A percentile compares a stretch with the other conserved stretches of the same genome.
Evolutionary conservation across 169 alveolate species (phyloP).

Genomic region (Plasmodium fragile): DNA sequence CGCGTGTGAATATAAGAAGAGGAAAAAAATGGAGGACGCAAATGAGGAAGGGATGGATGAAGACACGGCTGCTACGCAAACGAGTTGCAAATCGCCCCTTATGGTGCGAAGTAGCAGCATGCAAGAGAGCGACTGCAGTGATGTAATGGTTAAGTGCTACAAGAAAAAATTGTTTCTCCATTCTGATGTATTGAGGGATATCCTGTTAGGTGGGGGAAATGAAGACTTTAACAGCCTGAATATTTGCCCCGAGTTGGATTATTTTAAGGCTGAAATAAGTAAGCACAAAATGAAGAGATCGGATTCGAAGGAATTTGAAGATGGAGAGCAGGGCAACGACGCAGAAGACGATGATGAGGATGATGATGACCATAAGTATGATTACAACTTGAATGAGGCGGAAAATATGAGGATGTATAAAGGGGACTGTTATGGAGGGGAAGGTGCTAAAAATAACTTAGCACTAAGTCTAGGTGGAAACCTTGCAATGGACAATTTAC

Average conservation of each 20-base stretch:
- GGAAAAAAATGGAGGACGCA: constrained; percentile 17
- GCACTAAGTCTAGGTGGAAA: constrained; percentile 23
- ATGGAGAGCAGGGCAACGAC: constrained; percentile 7
- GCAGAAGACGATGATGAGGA: background rate
- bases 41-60: constrained; percentile 2
- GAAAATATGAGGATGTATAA: background rate
- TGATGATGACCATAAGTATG: background rate
- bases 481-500: constrained; percentile 29
- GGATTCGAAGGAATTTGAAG: constrained; percentile 37
- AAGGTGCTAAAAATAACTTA: background rate
- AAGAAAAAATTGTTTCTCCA: constrained; percentile 23
- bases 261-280: constrained; percentile 62
- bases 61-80: background rate
- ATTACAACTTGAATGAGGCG: background rate
- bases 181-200: constrained; percentile 33
- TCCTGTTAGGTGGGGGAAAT: constrained; percentile 5
- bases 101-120: background rate
- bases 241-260: constrained; percentile 71
- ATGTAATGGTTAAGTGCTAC: background rate
- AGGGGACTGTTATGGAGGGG: background rate
- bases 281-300: constrained; percentile 46
- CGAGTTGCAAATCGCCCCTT: background rate
- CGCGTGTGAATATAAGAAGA: constrained; percentile 61
- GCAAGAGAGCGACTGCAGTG: background rate
- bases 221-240: constrained; percentile 45